phyloP scores from a whole-genome alignment of 768 basidiomycete species.

The Boletus rubroflammeus region DNA sequence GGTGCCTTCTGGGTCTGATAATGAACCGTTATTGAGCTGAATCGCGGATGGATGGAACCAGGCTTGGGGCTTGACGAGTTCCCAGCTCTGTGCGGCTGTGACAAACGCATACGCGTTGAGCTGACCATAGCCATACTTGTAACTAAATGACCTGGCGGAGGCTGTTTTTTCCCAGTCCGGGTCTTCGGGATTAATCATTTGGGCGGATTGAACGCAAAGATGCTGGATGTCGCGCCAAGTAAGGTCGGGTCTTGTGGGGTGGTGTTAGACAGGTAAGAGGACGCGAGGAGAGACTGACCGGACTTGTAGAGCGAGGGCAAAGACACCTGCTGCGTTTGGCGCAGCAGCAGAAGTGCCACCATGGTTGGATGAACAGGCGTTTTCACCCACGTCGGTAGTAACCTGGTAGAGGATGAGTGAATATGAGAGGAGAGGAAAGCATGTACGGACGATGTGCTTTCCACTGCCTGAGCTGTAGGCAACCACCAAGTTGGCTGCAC shows the following conservation, averaged over 20 bases:
- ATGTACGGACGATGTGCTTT: slow-evolving; percentile 76
- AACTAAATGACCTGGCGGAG: slow-evolving; percentile 50
- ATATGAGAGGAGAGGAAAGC: neutral
- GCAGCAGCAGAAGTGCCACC: slow-evolving; percentile 98
- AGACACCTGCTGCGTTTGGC: slow-evolving; percentile 92
- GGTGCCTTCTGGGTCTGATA: slow-evolving; percentile 40
- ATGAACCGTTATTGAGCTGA: slow-evolving; percentile 58
- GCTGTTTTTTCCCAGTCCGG: slow-evolving; percentile 91
- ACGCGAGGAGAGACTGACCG: slow-evolving; percentile 47
- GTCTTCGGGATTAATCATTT: slow-evolving; percentile 80
- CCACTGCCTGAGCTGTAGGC: slow-evolving; percentile 95
- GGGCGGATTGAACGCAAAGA: slow-evolving; percentile 73
- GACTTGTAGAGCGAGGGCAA: slow-evolving; percentile 84
- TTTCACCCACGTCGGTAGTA: slow-evolving; percentile 89
- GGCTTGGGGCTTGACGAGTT: slow-evolving; percentile 88
- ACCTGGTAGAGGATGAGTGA: slow-evolving; percentile 50
- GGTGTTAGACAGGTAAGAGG: slow-evolving; percentile 10
- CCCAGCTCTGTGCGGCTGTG: slow-evolving; percentile 76
- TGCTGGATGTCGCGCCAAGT: slow-evolving; percentile 97
- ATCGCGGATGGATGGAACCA: slow-evolving; percentile 80
- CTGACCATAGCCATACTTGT: slow-evolving; percentile 95
- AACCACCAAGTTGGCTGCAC: slow-evolving; percentile 95
- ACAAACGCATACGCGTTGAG: slow-evolving; percentile 83
- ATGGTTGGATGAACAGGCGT: slow-evolving; percentile 75
- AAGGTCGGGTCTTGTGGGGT: slow-evolving; percentile 70